Base-by-base conservation (phyloP, 2,329 filamentous ascomycete species). In the Botrytis sinoallii region DNA sequence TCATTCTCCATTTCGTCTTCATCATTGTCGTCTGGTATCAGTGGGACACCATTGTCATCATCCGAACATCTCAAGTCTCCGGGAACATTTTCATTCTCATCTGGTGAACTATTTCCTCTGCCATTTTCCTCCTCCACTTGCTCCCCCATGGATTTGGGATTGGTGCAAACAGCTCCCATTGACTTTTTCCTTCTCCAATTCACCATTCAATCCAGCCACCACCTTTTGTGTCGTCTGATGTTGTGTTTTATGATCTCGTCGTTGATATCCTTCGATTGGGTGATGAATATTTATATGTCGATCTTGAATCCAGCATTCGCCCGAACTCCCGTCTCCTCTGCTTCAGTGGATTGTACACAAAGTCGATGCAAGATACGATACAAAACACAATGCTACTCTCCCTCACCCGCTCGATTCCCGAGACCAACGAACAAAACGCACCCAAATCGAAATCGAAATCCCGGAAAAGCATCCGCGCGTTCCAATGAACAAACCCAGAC, bases 81-180 rank as follows among this genome's bases (percentile, higher is more conserved):
- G 1, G 55, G 22, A 52, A n/a, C 22, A 52, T 38, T 63, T 16
- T 2, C 42, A 52, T 52, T 40, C 29, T 52, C 55, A 22, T 48
- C 57, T 5, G 44, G 12, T 44, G 32, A 25, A 29, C 7, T 20
- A 20, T 14, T 46, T 9, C 20, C 46, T 57, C n/a, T n/a, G 44
- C 9, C 25, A 48, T 14, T 42, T 32, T 29, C 70, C 12, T 42
- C 70, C 48, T 57, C 48, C 65, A 29, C 35, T 29, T 32, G 46
- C 38, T 40, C 65, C 48, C 65, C n/a, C 48, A 20, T 68, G 35
- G 48, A 68, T 38, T 38, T 55, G 55, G 38, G 48, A 57, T 57
- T 68, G 46, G 65, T 68, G 20, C 65, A 68, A 68, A 57, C 35
- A 68, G 65, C 48, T 57, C 65, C 48, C 65, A 68, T 68, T 42